Evolutionary conservation across 805 yeast genomes (phyloP), one percentile per base, ranked within the genome.

Genomic region (Metschnikowia lunata): DNA sequence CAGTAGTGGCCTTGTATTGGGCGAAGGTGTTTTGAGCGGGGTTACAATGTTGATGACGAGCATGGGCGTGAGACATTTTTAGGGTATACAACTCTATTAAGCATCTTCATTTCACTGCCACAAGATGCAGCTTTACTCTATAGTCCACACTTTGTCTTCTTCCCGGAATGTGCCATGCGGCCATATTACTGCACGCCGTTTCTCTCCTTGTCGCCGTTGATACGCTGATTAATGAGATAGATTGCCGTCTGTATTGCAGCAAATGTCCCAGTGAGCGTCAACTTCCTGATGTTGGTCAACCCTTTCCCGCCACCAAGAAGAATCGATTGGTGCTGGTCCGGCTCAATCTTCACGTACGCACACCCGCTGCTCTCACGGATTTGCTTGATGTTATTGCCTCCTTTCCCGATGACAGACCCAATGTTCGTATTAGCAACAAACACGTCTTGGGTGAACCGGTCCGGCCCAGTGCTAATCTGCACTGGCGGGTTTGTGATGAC

Each of bases 1-100:
- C 55, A 87, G 96, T 57, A 83, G 95, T 54, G 99, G 99, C 0
- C 71, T 91, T 47, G 95, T 91, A 3, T 67, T 91, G 15, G 99
- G 99, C 13, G 99, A 91, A 64, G 98, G 99, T 2, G 71, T 91
- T 38, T 80, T 88, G 56, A 87, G 96, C 57, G 85, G 87, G 10
- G 68, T 86, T 27, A 85, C 85, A 33, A 85, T 91, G 91, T 54
- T 85, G 1, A 67, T 89, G 57, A 83, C 95, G 1, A 78, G 85
- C 52, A 56, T 86, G 46, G 75, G 78, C 1, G 68, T 69, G 5
- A 46, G 48, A 38, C 63, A 63, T 48, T 63, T 52, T 35, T 63
- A 48, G 46, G 33, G 23, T 18, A 18, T 18, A 18, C 23, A 18
- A 18, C 23, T 18, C 23, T 18, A 18, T 18, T 5, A 18, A 18